Evolutionary conservation across 192 early-diverging fungal genomes (phyloP), one percentile per base, ranked within the genome.

Genomic region (Linnemannia schmuckeri): DNA sequence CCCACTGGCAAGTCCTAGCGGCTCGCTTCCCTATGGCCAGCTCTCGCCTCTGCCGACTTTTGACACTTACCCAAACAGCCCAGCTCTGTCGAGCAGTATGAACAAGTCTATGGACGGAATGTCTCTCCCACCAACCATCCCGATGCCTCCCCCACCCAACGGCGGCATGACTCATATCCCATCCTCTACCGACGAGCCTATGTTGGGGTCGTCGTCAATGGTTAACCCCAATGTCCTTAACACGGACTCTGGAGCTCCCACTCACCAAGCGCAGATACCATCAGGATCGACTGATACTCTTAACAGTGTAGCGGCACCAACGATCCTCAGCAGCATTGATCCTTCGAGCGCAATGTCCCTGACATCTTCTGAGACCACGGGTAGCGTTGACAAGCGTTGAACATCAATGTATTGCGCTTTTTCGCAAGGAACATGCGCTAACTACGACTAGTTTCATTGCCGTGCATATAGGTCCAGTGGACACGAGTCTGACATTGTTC

Each of bases 401-500:
- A n/a, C 18, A 10, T 30, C 52, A 37, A 20, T 37, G 18, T 42
- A 5, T 35, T 20, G 10, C 20, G 3, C 37, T 37, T 9, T 54
- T 15, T 61, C 3, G n/a, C 1, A 44, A 76, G 9, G 24, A 22
- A 22, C n/a, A 27, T 66, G 13, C 61, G n/a, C 35, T 66, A n/a
- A 41, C 18, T 18, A n/a, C 37, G 9, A 41, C 0, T 18, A 71
- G 0, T 38, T n/a, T 27, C n/a, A 27, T 10, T 15, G 4, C 30
- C 30, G 15, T 66, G 1, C 13, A 13, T 13, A 4, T 66, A 71
- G 49, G 70, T 7, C 68, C 61, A 9, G 38, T 61, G 4, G 76
- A 77, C 17, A 72, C 74, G 10, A 63, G 52, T n/a, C 30, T 88
- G 54, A 88, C 73, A 15, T 82, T 95, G n/a, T 94, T 83, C 74